Base-by-base conservation (phyloP, 768 basidiomycete genomes). In the Psilocybe azurescens region DNA sequence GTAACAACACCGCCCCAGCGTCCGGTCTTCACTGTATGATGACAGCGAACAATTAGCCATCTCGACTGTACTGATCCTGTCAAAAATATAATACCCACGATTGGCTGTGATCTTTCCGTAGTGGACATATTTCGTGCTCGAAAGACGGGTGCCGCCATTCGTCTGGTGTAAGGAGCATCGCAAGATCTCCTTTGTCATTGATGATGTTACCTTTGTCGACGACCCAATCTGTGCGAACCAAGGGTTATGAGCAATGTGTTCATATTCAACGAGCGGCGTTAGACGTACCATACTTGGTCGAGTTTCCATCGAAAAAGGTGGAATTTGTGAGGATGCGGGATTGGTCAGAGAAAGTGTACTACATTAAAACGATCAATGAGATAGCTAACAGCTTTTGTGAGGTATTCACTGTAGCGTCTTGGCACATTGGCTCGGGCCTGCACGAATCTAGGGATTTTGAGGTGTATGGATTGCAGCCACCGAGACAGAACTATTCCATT, bases 1-100 rank as follows among this genome's bases (percentile, higher is more conserved):
- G 89, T 89, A 56, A 96, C 89, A 6, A 95, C 88, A 36, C 93
- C 93, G 16, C 72, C 81, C 91, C 91, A 93, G 59, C 86, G 84
- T 46, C 90, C 86, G 0, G 91, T 89, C 77, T 93, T 93, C 66
- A 93, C 89, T 90, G 67, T 32, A 59, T 30, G 50, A 16, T 24
- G 28, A 10, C 18, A 54, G 49, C 24, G 14, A 57, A 8, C 49
- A 46, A 47, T 48, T 13, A 44, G 41, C 8, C 59, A 7, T 44
- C 10, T 16, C 56, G 20, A 20, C 48, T 3, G 20, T 38, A 32
- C 51, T 28, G 16, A 9, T 16, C 11, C 41, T 18, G 8, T 18
- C 49, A 38, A 49, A 28, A 16, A 38, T 44, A 29, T 47, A 28
- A 16, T 32, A 72, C 77, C 63, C 67, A 91, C 89, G 62, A 58